Percentiles rank a stretch among this genome's conserved stretches.
Evolutionary conservation across 1,284 basidiomycete genomes (phyloP).

Genomic region (Heterobasidion annosum): DNA sequence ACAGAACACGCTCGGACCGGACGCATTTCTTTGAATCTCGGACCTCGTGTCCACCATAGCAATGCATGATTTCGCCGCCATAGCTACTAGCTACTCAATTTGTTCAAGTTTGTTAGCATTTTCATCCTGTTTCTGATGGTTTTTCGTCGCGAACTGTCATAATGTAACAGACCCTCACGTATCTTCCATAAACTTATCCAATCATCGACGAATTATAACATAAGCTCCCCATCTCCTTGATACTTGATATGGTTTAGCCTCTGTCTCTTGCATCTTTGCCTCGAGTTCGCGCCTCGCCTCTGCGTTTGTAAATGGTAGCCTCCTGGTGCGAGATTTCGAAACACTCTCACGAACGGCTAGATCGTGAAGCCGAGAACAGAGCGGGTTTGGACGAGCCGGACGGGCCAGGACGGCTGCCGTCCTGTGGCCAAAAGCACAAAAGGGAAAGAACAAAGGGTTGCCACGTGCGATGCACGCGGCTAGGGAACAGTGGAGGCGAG

Average conservation of each 20-base stretch:
- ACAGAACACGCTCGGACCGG: constrained; percentile 15
- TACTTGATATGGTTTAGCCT: background rate
- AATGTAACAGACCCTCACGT: background rate
- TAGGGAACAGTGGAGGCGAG: background rate
- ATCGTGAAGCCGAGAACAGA: background rate
- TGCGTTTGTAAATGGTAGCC: background rate
- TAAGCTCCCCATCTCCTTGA: background rate
- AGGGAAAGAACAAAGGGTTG: background rate
- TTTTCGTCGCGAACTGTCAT: background rate
- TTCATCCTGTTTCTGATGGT: background rate
- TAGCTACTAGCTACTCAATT: too few species aligned
- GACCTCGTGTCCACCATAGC: too few species aligned
- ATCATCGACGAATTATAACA: background rate
- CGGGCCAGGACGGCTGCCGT: background rate
- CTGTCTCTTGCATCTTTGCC: background rate
- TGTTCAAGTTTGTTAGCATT: too few species aligned
- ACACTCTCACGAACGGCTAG: background rate
- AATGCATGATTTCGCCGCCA: too few species aligned
- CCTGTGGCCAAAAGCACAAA: background rate
- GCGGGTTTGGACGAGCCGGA: background rate
- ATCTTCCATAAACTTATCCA: background rate
- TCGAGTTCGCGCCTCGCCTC: background rate
- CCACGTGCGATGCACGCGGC: background rate
- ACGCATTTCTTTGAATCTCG: constrained; percentile 14
- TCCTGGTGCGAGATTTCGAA: background rate